Conservation (phyloP, 106 monocot genomes). For the Allium sativum region DNA sequence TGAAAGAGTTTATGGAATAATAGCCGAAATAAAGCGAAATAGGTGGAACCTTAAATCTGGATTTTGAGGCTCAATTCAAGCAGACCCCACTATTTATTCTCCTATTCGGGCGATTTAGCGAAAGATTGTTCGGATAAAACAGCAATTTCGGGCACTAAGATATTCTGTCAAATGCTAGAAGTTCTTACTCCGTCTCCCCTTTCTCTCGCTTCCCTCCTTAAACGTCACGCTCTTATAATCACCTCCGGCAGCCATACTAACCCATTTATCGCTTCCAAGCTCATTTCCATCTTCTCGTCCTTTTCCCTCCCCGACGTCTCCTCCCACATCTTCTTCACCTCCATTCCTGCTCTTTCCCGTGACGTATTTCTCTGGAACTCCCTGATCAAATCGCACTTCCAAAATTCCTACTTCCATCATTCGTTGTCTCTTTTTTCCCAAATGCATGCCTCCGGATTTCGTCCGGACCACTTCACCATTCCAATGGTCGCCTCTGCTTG, state of each 20-base stretch:
- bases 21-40: no score
- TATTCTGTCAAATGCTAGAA: neutral
- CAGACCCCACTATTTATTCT: no score
- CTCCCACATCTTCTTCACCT: conserved; percentile 26
- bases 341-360: neutral
- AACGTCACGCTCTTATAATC: conserved; percentile 49
- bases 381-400: conserved; percentile 53
- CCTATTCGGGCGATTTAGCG: no score
- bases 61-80: no score
- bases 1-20: no score
- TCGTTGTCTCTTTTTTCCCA: conserved; percentile 23
- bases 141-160: no score
- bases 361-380: conserved; percentile 85
- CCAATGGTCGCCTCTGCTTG: conserved; percentile 57
- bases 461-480: conserved; percentile 48
- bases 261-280: conserved; percentile 61
- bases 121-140: no score
- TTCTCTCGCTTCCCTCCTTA: conserved; percentile 23
- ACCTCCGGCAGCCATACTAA: conserved; percentile 43
- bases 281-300: conserved; percentile 63
- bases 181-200: neutral
- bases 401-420: conserved; percentile 20
- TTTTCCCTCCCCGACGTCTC: conserved; percentile 30
- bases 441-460: conserved; percentile 26
- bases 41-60: no score